A percentile compares a stretch with the other conserved stretches of the same genome.
Evolutionary conservation across 768 basidiomycete genomes (phyloP).

Genomic region (Lanmaoa rubissima): DNA sequence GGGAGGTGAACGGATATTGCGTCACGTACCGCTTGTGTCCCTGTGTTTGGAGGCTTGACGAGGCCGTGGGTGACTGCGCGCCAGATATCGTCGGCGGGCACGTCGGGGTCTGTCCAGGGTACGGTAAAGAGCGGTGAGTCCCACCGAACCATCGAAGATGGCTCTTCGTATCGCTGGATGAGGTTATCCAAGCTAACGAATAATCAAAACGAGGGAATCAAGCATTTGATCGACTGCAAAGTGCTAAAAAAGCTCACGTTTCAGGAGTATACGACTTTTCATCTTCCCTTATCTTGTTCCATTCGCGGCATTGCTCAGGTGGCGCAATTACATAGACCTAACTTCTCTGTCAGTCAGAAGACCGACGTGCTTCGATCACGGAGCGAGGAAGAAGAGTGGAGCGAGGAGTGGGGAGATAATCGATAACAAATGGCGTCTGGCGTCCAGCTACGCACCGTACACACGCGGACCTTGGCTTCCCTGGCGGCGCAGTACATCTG

Average conservation of each 20-base stretch:
- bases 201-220: neutral
- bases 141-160: constrained; percentile 98
- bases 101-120: constrained; percentile 64
- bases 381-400: neutral
- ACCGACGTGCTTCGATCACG: neutral
- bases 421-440: neutral
- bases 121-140: constrained; percentile 93
- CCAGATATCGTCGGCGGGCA: constrained; percentile 75
- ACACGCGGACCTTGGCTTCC: constrained; percentile 80
- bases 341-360: constrained; percentile 18
- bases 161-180: constrained; percentile 88
- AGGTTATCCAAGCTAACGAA: constrained; percentile 37
- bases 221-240: neutral
- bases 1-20: no score
- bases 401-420: no score
- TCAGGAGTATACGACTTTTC: constrained; percentile 56
- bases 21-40: constrained; percentile 64
- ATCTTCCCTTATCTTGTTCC: constrained; percentile 61
- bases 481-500: constrained; percentile 96
- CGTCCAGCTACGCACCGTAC: constrained; percentile 61
- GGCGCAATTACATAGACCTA: constrained; percentile 77
- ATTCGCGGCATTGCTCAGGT: constrained; percentile 69
- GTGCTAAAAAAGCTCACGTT: constrained; percentile 50
- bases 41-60: constrained; percentile 86
- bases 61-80: constrained; percentile 72